phyloP scores from a whole-genome alignment of 371 early-diverging fungal species.

The Gilbertella persicaria region DNA sequence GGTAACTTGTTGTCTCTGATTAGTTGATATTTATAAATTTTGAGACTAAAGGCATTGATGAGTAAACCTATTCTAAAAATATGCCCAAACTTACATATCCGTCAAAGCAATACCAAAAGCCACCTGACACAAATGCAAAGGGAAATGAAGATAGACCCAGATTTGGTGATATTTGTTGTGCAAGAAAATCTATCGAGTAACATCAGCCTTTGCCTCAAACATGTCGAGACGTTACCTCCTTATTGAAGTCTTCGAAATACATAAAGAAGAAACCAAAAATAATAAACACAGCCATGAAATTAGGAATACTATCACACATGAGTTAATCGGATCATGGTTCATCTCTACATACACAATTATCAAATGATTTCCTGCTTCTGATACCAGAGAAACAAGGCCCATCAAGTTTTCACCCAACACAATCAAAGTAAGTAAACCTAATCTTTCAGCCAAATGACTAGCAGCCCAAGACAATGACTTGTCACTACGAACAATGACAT shows the following conservation, averaged over 20 bases:
- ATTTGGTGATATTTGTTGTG: constrained; percentile 52
- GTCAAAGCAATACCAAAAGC: constrained; percentile 54
- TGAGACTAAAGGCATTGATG: constrained; percentile 25
- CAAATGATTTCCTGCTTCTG: constrained; percentile 30
- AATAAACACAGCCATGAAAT: constrained; percentile 53
- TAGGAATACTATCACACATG: constrained; percentile 34
- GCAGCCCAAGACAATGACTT: constrained; percentile 62
- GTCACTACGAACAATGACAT: constrained; percentile 49
- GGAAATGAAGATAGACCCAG: constrained; percentile 63
- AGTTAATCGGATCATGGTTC: background rate
- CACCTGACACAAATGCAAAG: constrained; percentile 57
- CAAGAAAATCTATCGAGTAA: constrained; percentile 32
- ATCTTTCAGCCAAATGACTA: constrained; percentile 59
- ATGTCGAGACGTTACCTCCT: constrained; percentile 48
- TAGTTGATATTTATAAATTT: constrained; percentile 37
- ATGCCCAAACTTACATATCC: constrained; percentile 33
- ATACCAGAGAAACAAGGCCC: constrained; percentile 46
- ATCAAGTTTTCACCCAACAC: constrained; percentile 55
- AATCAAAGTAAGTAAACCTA: constrained; percentile 58
- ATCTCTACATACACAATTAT: constrained; percentile 33
- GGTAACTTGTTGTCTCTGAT: constrained; percentile 24
- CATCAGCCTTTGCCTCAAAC: background rate
- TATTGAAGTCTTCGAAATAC: constrained; percentile 57
- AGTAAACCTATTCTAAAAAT: background rate
- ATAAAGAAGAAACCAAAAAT: constrained; percentile 57